Evolutionary conservation across 176 grass and related monocot genomes (phyloP).

Genomic region (Pontederia paniculata): DNA sequence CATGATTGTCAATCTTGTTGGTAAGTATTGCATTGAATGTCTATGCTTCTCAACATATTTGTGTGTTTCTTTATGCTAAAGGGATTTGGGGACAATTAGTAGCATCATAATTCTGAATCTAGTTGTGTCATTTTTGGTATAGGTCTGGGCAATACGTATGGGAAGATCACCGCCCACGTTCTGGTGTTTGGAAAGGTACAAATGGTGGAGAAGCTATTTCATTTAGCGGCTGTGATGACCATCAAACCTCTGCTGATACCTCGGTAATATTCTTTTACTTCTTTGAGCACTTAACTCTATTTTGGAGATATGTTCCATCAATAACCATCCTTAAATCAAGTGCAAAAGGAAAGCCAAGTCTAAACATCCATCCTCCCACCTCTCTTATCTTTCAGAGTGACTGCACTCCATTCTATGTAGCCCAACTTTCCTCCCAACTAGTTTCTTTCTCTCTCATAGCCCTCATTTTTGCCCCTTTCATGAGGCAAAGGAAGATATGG

Average conservation of each 20-base stretch:
- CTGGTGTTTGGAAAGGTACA: constrained; percentile 96
- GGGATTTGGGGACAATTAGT: background rate
- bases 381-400: no score
- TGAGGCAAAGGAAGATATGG: no score
- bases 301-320: background rate
- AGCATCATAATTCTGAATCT: constrained; percentile 10
- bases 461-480: no score
- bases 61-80: no score
- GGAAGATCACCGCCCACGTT: constrained; percentile 90
- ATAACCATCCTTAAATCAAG: background rate
- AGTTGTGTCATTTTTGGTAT: constrained; percentile 11
- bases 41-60: no score
- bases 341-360: no score
- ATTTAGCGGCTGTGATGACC: constrained; percentile 85
- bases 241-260: constrained; percentile 97
- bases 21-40: no score
- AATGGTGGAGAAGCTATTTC: constrained; percentile 91
- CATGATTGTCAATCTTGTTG: no score
- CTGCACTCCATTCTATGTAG: no score
- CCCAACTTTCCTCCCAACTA: no score
- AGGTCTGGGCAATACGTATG: constrained; percentile 73
- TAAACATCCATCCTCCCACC: no score
- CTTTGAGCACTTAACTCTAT: constrained; percentile 2
- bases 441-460: no score
- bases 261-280: constrained; percentile 44